Conservation (phyloP, 768 basidiomycete species). For the Termitomyces sp. region DNA sequence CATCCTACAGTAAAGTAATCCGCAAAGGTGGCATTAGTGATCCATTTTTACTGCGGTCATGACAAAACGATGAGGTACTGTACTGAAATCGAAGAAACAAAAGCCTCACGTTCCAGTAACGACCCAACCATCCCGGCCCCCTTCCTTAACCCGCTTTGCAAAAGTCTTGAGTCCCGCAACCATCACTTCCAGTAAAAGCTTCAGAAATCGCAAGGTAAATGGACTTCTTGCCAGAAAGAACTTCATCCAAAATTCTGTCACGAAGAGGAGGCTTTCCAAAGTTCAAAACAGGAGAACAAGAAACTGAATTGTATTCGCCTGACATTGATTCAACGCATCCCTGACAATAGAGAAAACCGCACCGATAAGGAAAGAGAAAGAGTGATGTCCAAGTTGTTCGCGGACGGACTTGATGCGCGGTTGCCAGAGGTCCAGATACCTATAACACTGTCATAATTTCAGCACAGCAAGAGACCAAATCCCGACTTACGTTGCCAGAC, state of each 20-base stretch:
- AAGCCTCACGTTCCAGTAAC: constrained; percentile 70
- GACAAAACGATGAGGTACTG: background rate
- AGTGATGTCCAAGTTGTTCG: constrained; percentile 41
- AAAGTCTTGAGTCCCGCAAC: constrained; percentile 65
- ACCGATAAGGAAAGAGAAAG: constrained; percentile 51
- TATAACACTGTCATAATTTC: constrained; percentile 14
- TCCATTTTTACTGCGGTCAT: constrained; percentile 52
- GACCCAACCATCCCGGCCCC: constrained; percentile 52
- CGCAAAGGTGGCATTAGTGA: constrained; percentile 71
- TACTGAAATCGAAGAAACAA: background rate
- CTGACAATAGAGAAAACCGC: background rate
- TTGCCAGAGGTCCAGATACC: constrained; percentile 54
- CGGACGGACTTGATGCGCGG: constrained; percentile 46
- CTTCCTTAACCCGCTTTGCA: constrained; percentile 61
- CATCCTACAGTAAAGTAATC: constrained; percentile 70
- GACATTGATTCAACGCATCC: no score
- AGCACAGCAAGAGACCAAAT: background rate
- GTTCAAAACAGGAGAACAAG: no score
- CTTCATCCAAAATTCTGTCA: no score
- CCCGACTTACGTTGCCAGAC: constrained; percentile 38
- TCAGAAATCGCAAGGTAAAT: no score
- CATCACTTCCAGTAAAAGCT: no score
- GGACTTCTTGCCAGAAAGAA: no score
- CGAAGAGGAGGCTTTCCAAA: no score
- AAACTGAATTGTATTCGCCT: constrained; percentile 57